A percentile compares a stretch with the other conserved stretches of the same genome.
phyloP scores from a whole-genome alignment of 177 flowering plant genomes.

The Vitis hybrid region DNA sequence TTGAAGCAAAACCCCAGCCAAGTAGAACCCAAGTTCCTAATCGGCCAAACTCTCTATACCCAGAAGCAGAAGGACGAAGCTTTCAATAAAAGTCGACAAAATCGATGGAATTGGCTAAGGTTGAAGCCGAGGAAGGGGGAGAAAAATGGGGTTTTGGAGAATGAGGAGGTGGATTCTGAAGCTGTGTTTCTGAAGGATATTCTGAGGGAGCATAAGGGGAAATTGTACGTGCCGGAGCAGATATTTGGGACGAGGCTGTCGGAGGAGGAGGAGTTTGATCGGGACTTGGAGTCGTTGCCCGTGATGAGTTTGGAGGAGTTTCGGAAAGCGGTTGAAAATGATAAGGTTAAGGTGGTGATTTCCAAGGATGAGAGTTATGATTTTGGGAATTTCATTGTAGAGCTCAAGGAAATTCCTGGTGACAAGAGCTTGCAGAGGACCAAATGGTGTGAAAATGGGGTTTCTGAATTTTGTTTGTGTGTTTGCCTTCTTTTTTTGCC shows the following conservation, averaged over 20 bases:
- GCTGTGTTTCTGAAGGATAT: constrained; percentile 77
- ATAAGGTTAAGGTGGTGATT: constrained; percentile 75
- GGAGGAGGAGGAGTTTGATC: constrained; percentile 80
- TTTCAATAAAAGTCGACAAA: constrained; percentile 21
- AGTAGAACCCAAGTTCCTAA: constrained; percentile 63
- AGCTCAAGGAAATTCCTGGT: constrained; percentile 82
- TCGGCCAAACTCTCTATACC: constrained; percentile 69
- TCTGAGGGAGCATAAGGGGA: constrained; percentile 79
- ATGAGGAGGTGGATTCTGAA: constrained; percentile 8
- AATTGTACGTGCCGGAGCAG: constrained; percentile 89
- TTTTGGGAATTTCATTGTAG: constrained; percentile 67
- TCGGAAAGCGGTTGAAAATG: constrained; percentile 48
- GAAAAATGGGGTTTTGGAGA: constrained; percentile 16
- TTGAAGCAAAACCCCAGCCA: constrained; percentile 91
- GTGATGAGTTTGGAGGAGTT: constrained; percentile 76
- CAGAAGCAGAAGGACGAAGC: constrained; percentile 56
- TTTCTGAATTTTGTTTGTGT: constrained; percentile 2
- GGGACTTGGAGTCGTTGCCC: constrained; percentile 60
- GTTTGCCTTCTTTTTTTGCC: not conserved
- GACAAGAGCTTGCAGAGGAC: constrained; percentile 73
- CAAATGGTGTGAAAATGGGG: constrained; percentile 51
- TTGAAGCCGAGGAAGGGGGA: constrained; percentile 27
- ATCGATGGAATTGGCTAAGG: constrained; percentile 27
- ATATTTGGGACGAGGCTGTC: constrained; percentile 59
- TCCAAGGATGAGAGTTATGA: constrained; percentile 44